Percentiles rank a stretch among this genome's conserved stretches.
These are phyloP conservation scores for Mitragyna speciosa DNA, from an alignment of 257 asterid genomes.

Conservation along the genomic window DNA sequence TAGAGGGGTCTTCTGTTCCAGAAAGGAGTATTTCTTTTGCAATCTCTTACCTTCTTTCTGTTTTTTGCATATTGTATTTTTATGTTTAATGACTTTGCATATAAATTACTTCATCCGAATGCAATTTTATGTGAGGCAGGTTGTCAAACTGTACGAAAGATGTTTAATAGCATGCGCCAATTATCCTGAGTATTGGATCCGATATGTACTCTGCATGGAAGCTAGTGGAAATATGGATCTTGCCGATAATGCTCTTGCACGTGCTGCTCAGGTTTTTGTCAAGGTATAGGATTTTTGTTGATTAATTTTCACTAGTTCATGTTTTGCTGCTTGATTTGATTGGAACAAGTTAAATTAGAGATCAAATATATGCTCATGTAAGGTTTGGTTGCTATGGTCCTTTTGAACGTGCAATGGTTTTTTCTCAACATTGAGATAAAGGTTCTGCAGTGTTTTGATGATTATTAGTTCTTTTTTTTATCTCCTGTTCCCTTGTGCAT, in stretches of 20 bases:
- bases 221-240: slow-evolving; percentile 89
- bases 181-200: slow-evolving; percentile 94
- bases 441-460: too few species aligned
- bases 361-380: not conserved
- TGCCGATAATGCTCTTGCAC: slow-evolving; percentile 95
- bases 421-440: not conserved
- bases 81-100: slow-evolving; percentile 15
- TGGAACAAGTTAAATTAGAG: not conserved
- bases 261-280: slow-evolving; percentile 90
- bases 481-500: not conserved
- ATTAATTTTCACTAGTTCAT: not conserved
- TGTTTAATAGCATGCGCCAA: slow-evolving; percentile 97
- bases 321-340: not conserved
- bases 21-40: slow-evolving; percentile 78
- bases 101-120: slow-evolving; percentile 27
- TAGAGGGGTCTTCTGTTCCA: slow-evolving; percentile 95
- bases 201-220: slow-evolving; percentile 88
- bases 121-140: slow-evolving; percentile 50
- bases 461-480: not conserved
- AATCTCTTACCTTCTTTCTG: slow-evolving; percentile 42
- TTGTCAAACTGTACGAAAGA: slow-evolving; percentile 94
- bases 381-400: not conserved
- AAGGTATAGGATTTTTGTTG: slow-evolving; percentile 49
- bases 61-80: slow-evolving; percentile 17
- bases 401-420: not conserved